Evolutionary conservation across 768 basidiomycete genomes (phyloP).

Genomic region (Macrolepiota fuliginosa): DNA sequence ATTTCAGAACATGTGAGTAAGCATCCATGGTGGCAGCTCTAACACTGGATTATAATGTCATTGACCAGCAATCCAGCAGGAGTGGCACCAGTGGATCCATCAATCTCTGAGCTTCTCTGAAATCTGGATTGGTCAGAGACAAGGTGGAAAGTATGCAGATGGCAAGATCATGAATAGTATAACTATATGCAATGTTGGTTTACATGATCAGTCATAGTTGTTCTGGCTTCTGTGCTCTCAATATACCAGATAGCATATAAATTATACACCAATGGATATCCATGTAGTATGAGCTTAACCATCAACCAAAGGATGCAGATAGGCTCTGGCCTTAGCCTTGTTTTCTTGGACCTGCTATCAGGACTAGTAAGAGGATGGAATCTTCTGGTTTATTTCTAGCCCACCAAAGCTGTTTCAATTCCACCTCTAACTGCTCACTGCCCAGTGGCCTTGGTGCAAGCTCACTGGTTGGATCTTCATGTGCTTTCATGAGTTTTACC

Average conservation of each 20-base stretch:
- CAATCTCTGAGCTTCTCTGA: slow-evolving; percentile 41
- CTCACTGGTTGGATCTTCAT: slow-evolving; percentile 62
- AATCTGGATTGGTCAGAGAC: slow-evolving; percentile 37
- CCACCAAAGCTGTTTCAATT: slow-evolving; percentile 76
- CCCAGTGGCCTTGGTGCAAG: slow-evolving; percentile 58
- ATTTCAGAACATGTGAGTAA: slow-evolving; percentile 63
- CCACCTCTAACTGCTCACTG: slow-evolving; percentile 50
- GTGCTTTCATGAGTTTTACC: slow-evolving; percentile 52
- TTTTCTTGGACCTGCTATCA: background rate
- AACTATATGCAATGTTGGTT: slow-evolving; percentile 66
- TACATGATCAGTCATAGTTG: slow-evolving; percentile 4
- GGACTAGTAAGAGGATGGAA: background rate
- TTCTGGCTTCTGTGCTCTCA: background rate
- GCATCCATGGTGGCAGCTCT: slow-evolving; percentile 55
- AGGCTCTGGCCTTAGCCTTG: slow-evolving; percentile 31
- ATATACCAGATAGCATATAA: slow-evolving; percentile 66
- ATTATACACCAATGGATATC: slow-evolving; percentile 62
- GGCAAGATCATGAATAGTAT: slow-evolving; percentile 59
- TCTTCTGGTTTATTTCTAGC: slow-evolving; percentile 2
- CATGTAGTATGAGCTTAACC: slow-evolving; percentile 33
- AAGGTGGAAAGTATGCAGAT: slow-evolving; percentile 53
- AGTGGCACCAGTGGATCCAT: slow-evolving; percentile 63
- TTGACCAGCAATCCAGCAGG: slow-evolving; percentile 57
- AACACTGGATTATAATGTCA: slow-evolving; percentile 45
- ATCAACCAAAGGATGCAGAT: slow-evolving; percentile 46